A percentile compares a stretch with the other conserved stretches of the same genome.
These are phyloP conservation scores for Fusarium dlaminii DNA, from an alignment of 2,329 filamentous ascomycete genomes.

Conservation along the genomic window DNA sequence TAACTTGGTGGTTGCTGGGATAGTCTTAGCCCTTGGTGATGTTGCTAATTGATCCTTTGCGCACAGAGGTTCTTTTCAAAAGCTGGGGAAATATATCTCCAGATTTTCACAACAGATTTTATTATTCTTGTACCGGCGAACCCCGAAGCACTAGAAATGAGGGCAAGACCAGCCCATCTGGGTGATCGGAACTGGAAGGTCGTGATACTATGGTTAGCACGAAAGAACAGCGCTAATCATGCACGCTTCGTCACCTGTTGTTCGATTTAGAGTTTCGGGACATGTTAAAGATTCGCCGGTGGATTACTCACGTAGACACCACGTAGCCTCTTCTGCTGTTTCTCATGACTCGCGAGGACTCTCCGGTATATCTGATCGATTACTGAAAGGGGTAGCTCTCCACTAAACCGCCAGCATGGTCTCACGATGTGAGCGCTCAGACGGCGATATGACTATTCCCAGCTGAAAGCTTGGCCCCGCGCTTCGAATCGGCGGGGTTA, in stretches of 20 bases:
- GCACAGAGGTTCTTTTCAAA: neutral
- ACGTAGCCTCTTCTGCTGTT: neutral
- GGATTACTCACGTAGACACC: neutral
- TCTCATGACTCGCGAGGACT: neutral
- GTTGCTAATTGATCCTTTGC: neutral
- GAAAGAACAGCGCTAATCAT: neutral
- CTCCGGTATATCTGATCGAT: neutral
- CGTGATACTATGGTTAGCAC: neutral
- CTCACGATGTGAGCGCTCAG: neutral
- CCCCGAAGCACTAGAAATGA: neutral
- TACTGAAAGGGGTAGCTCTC: neutral
- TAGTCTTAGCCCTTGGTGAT: too few relatives aligned
- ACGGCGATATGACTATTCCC: neutral
- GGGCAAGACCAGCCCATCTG: neutral
- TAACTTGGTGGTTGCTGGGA: too few relatives aligned
- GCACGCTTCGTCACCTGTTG: neutral
- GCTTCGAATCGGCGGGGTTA: neutral
- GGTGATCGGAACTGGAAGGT: neutral
- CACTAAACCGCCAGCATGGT: neutral
- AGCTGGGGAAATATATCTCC: neutral
- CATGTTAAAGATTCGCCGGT: too few relatives aligned
- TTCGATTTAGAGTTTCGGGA: neutral
- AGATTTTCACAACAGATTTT: neutral
- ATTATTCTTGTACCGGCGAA: neutral
- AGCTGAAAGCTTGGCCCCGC: neutral